phyloP scores from a whole-genome alignment of 2,329 filamentous ascomycete genomes.

The Colletotrichum godetiae region DNA sequence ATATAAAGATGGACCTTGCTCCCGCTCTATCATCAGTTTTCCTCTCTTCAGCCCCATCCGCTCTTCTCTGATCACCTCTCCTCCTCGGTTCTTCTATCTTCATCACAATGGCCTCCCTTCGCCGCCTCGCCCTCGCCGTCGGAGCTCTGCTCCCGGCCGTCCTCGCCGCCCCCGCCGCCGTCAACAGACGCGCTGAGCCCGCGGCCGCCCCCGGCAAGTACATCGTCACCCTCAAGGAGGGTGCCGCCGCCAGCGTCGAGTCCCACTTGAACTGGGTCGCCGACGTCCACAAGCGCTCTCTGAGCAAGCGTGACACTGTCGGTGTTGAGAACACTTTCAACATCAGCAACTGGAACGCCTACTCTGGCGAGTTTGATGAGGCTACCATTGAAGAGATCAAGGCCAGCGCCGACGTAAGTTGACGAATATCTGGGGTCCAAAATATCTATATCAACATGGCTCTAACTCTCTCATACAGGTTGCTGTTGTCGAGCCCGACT shows the following conservation, averaged over 20 bases:
- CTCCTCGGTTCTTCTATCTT: background rate
- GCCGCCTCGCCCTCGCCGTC: slow-evolving; percentile 44
- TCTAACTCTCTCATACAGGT: slow-evolving; percentile 43
- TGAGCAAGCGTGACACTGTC: slow-evolving; percentile 43
- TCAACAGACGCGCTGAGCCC: slow-evolving; percentile 45
- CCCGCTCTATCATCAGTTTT: background rate
- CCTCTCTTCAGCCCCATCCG: slow-evolving; percentile 18
- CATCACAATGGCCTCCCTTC: slow-evolving; percentile 44
- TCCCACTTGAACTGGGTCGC: slow-evolving; percentile 44
- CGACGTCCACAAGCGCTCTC: slow-evolving; percentile 45
- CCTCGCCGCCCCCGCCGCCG: slow-evolving; percentile 26
- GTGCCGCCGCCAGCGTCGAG: slow-evolving; percentile 42
- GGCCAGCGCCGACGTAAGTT: slow-evolving; percentile 52
- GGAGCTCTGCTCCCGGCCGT: slow-evolving; percentile 47
- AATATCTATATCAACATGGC: background rate
- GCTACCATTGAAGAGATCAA: slow-evolving; percentile 54
- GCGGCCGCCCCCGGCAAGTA: slow-evolving; percentile 53
- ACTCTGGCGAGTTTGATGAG: slow-evolving; percentile 54
- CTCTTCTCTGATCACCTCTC: background rate
- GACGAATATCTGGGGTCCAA: no score
- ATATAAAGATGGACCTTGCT: slow-evolving; percentile 18
- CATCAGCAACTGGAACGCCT: slow-evolving; percentile 51
- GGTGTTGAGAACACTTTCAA: slow-evolving; percentile 35
- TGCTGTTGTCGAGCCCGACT: slow-evolving; percentile 46
- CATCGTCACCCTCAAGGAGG: slow-evolving; percentile 56